A percentile compares a stretch with the other conserved stretches of the same genome.
phyloP scores from a whole-genome alignment of 2,329 filamentous ascomycete species.

The Fusarium pilosicola region DNA sequence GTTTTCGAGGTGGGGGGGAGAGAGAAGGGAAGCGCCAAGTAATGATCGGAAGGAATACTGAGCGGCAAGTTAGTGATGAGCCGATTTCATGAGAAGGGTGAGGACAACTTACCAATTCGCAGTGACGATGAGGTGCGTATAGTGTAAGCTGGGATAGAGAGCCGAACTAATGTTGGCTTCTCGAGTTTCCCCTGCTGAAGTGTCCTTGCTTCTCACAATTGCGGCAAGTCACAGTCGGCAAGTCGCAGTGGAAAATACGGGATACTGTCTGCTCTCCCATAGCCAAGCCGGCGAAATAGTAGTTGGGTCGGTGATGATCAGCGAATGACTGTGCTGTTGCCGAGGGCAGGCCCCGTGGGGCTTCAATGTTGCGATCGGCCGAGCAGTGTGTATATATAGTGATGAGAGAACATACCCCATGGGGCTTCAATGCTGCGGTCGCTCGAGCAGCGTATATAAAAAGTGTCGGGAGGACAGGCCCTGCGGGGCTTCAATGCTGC shows the following conservation, averaged over 20 bases:
- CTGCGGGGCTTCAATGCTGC: too few species aligned
- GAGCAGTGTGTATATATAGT: not conserved
- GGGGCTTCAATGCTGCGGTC: too few species aligned
- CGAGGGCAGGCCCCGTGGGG: not conserved
- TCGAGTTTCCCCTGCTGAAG: conserved; percentile 71
- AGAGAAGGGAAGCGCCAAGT: not conserved
- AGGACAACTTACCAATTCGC: not conserved
- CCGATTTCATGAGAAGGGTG: too few species aligned
- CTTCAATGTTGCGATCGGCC: not conserved
- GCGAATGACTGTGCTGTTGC: not conserved
- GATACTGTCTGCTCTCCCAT: not conserved
- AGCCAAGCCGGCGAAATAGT: not conserved
- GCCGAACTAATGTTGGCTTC: conserved; percentile 68
- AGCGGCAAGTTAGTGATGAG: not conserved
- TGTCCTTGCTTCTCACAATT: conserved; percentile 71
- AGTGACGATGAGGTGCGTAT: conserved; percentile 54
- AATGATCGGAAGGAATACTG: not conserved
- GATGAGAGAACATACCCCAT: too few species aligned
- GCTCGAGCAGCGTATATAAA: too few species aligned
- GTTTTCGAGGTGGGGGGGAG: not conserved
- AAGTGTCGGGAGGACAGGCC: too few species aligned
- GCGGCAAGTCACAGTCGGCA: conserved; percentile 66
- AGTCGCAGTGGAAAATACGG: not conserved
- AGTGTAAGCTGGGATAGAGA: conserved; percentile 61
- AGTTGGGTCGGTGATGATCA: not conserved